Evolutionary conservation across 495 filamentous ascomycete genomes (phyloP).

Genomic region (Penicillium herquei): DNA sequence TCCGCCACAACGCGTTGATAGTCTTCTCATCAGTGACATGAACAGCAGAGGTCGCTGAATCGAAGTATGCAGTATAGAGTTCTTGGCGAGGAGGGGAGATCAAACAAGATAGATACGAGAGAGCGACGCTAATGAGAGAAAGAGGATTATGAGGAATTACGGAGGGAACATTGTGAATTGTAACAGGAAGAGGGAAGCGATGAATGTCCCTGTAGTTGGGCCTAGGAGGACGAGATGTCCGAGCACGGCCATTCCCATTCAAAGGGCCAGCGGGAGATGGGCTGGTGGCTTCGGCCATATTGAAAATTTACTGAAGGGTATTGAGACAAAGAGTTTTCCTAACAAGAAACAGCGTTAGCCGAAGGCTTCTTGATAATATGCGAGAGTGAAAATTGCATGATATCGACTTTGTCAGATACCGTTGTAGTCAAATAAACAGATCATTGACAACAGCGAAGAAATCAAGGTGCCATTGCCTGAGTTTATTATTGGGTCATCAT

Average conservation of each 20-base stretch:
- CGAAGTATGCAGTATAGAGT: constrained; percentile 72
- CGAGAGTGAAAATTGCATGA: constrained; percentile 9
- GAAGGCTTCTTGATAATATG: constrained; percentile 12
- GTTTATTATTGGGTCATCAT: constrained; percentile 47
- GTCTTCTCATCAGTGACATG: constrained; percentile 76
- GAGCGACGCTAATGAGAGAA: constrained; percentile 75
- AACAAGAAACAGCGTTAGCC: constrained; percentile 23
- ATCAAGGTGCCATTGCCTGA: constrained; percentile 62
- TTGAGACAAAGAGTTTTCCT: background rate
- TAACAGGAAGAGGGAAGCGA: constrained; percentile 73
- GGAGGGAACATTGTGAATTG: constrained; percentile 74
- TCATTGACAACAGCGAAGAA: constrained; percentile 74
- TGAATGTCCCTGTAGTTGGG: constrained; percentile 72
- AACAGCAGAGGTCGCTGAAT: constrained; percentile 72
- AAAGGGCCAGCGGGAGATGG: constrained; percentile 9
- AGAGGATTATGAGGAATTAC: constrained; percentile 92
- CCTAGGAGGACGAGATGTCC: constrained; percentile 51
- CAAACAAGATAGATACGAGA: constrained; percentile 70
- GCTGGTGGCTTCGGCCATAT: constrained; percentile 17
- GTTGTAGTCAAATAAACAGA: constrained; percentile 86
- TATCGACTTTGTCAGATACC: constrained; percentile 82
- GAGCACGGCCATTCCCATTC: constrained; percentile 15
- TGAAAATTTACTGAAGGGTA: constrained; percentile 16
- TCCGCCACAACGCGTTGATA: constrained; percentile 84
- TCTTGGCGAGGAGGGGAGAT: constrained; percentile 70